phyloP scores from a whole-genome alignment of 2,329 filamentous ascomycete species.

The Penicillium sp. region DNA sequence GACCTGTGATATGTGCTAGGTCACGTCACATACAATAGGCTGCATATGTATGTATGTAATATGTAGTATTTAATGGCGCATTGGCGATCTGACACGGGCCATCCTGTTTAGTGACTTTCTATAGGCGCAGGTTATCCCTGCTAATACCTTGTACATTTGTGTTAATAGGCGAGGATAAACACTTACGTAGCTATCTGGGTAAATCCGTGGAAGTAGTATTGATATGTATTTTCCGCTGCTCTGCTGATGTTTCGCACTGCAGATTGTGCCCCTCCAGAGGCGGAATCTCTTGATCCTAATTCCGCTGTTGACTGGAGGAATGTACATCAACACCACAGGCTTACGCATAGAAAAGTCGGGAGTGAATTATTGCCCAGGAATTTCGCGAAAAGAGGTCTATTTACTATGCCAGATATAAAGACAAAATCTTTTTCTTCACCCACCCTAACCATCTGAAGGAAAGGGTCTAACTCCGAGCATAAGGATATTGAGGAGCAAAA shows the following conservation, averaged over 20 bases:
- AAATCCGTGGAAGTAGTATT: constrained; percentile 3
- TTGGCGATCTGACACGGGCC: constrained; percentile 8
- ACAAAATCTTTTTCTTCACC: constrained; percentile 14
- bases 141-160: not conserved
- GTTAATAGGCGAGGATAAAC: not conserved
- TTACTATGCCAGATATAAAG: constrained; percentile 6
- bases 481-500: constrained; percentile 16
- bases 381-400: constrained; percentile 3
- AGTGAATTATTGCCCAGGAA: too few relatives aligned
- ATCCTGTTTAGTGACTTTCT: constrained; percentile 1
- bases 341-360: not conserved
- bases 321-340: not conserved
- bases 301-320: not conserved
- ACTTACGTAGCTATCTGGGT: not conserved
- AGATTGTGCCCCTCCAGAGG: constrained; percentile 3
- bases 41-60: not conserved
- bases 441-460: constrained; percentile 9
- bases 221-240: not conserved
- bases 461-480: constrained; percentile 13
- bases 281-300: not conserved
- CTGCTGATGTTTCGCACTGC: constrained; percentile 7
- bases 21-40: not conserved
- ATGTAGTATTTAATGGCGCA: constrained; percentile 4
- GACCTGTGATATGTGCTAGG: not conserved
- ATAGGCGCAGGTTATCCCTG: constrained; percentile 1